Conservation (phyloP, 2,329 filamentous ascomycete genomes). For the Neoascochyta sp. region DNA sequence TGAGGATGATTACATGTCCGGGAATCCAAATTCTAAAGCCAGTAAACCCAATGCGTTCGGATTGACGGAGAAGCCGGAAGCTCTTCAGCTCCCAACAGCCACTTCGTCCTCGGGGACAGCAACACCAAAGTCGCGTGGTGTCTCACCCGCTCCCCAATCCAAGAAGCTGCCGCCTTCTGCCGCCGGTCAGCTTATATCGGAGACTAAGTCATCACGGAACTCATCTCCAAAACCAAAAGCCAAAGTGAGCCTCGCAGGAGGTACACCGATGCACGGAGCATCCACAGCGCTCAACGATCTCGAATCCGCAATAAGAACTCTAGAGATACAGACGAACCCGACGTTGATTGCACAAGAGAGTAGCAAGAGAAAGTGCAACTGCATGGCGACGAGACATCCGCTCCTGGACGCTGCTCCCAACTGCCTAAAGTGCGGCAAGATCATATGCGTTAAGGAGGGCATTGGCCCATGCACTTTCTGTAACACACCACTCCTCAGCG, state of each 20-base stretch:
- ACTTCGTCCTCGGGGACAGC: constrained; percentile 24
- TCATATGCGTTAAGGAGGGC: constrained; percentile 91
- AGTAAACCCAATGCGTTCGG: constrained; percentile 46
- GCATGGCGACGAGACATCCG: constrained; percentile 82
- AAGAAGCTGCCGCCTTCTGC: constrained; percentile 62
- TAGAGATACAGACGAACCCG: constrained; percentile 91
- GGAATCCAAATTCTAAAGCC: constrained; percentile 36
- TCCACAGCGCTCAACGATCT: constrained; percentile 67
- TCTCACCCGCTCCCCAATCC: constrained; percentile 45
- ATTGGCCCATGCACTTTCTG: constrained; percentile 94
- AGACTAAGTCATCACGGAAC: constrained; percentile 56
- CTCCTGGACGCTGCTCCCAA: constrained; percentile 90
- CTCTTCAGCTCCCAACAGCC: constrained; percentile 32
- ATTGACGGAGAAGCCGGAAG: constrained; percentile 51
- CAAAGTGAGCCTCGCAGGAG: constrained; percentile 71
- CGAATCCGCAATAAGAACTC: constrained; percentile 75
- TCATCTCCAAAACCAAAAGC: constrained; percentile 53
- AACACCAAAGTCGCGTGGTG: constrained; percentile 34
- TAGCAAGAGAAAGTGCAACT: constrained; percentile 70
- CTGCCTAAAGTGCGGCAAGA: constrained; percentile 87
- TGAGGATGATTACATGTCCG: constrained; percentile 69
- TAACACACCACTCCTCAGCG: constrained; percentile 65
- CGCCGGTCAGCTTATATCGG: constrained; percentile 76
- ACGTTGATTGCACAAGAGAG: constrained; percentile 56
- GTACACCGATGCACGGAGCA: constrained; percentile 76